A percentile compares a stretch with the other conserved stretches of the same genome.
These are phyloP conservation scores for Naegleria fowleri DNA, from an alignment of 208 protist genomes.

Conservation along the genomic window DNA sequence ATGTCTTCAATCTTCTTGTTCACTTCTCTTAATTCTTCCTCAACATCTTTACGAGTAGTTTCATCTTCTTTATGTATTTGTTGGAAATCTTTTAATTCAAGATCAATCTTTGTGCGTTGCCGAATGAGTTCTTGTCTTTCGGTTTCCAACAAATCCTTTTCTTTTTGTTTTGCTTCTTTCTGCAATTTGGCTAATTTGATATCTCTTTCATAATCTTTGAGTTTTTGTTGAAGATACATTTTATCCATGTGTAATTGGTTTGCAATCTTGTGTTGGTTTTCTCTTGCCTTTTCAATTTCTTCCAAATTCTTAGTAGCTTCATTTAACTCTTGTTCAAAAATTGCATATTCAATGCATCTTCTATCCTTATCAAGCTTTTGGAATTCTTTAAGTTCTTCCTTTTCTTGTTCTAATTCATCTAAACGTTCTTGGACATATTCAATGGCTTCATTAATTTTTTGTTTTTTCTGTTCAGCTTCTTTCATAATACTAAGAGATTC, in stretches of 20 bases:
- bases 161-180: neutral
- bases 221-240: neutral
- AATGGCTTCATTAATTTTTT: conserved; percentile 79
- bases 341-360: conserved; percentile 79
- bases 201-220: conserved; percentile 22
- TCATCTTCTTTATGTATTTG: conserved; percentile 47
- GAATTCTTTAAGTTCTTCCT: conserved; percentile 83
- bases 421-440: conserved; percentile 80
- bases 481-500: conserved; percentile 87
- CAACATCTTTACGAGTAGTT: conserved; percentile 48
- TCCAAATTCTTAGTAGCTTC: conserved; percentile 16
- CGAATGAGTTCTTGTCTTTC: conserved; percentile 28
- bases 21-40: conserved; percentile 59
- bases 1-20: conserved; percentile 44
- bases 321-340: conserved; percentile 58
- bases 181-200: neutral
- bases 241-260: neutral
- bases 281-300: conserved; percentile 31
- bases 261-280: neutral
- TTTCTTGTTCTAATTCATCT: conserved; percentile 86
- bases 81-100: conserved; percentile 57
- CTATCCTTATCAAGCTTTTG: conserved; percentile 78
- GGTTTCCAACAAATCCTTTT: conserved; percentile 1
- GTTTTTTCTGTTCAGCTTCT: conserved; percentile 72
- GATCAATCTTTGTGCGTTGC: conserved; percentile 33